Evolutionary conservation across 2,329 filamentous ascomycete species (phyloP).

Genomic region (Monosporascus cannonballus): DNA sequence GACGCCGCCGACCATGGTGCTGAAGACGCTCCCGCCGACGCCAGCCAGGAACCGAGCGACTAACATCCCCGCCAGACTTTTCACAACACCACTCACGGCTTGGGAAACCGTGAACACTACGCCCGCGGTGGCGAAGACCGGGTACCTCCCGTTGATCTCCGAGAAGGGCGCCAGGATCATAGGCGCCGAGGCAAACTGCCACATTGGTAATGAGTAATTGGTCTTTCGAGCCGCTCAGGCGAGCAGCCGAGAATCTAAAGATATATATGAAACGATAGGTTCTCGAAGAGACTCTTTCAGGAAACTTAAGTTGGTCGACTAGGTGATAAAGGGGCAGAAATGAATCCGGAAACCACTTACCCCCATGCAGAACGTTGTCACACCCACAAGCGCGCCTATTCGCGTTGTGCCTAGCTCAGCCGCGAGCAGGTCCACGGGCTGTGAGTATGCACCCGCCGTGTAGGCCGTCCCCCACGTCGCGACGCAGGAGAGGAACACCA

Average conservation of each 20-base stretch:
- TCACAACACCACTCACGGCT: slow-evolving; percentile 66
- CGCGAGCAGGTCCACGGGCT: slow-evolving; percentile 59
- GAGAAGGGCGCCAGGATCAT: slow-evolving; percentile 86
- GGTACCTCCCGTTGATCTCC: slow-evolving; percentile 80
- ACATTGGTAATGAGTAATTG: no score
- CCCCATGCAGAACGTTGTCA: slow-evolving; percentile 76
- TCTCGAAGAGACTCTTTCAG: no score
- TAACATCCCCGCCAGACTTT: slow-evolving; percentile 66
- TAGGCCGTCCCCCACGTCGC: slow-evolving; percentile 77
- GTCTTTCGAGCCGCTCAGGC: no score
- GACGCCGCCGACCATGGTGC: slow-evolving; percentile 87
- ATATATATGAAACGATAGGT: no score
- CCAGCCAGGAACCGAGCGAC: slow-evolving; percentile 71
- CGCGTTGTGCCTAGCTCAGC: slow-evolving; percentile 58
- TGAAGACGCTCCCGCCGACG: slow-evolving; percentile 71
- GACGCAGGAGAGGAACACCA: slow-evolving; percentile 67
- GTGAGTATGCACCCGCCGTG: slow-evolving; percentile 73
- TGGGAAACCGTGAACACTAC: slow-evolving; percentile 66
- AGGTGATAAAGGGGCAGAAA: background rate
- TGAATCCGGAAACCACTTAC: slow-evolving; percentile 31
- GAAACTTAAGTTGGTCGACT: background rate
- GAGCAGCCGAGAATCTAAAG: no score
- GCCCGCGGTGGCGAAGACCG: slow-evolving; percentile 72
- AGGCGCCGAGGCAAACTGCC: slow-evolving; percentile 65
- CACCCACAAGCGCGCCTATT: slow-evolving; percentile 64